Evolutionary conservation across 2,329 filamentous ascomycete genomes (phyloP), one percentile per base, ranked within the genome.

Genomic region (Beauveria brongniartii): DNA sequence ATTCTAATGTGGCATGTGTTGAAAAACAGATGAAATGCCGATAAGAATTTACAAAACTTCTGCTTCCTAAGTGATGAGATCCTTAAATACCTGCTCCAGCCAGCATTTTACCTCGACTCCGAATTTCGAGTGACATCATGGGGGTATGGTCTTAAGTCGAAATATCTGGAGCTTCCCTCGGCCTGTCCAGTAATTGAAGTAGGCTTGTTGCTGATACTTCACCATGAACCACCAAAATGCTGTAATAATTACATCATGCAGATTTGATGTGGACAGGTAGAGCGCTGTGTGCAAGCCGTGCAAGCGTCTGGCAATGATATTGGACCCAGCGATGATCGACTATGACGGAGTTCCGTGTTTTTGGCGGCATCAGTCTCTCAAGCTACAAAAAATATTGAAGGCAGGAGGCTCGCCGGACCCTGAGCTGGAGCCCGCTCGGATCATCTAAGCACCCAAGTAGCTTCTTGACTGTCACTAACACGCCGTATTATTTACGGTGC

Each of bases 191-290:
- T 26, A 34, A 58, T 43, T 14, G 18, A 4, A 18, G 9, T 2
- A 30, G 16, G 34, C 5, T 12, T 16, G 18, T 34, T 26, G 18
- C 16, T n/a, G 43, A n/a, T 14, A 12, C 26, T 44, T 59, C n/a
- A 34, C 10, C 22, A 3, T 43, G 22, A 16, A 14, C 14, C 24
- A 24, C 14, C 37, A 34, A 52, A 37, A 28, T 40, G 48, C 40
- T 30, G 50, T 54, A 59, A 54, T 54, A 16, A 54, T 59, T 47
- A 59, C 48, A 54, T 59, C 57, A 59, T 59, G 57, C 28, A 59
- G 50, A 47, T 37, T 8, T 37, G 48, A n/a, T 20, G 24, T 37
- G 9, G 47, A 10, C 20, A 47, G 16, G 16, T n/a, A 24, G 26
- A 30, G 24, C n/a, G 34, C 34, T 41, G 10, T 46, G 24, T 16